These are phyloP conservation scores for Pleurotus sapidus DNA, from an alignment of 768 basidiomycete species.

Conservation along the genomic window DNA sequence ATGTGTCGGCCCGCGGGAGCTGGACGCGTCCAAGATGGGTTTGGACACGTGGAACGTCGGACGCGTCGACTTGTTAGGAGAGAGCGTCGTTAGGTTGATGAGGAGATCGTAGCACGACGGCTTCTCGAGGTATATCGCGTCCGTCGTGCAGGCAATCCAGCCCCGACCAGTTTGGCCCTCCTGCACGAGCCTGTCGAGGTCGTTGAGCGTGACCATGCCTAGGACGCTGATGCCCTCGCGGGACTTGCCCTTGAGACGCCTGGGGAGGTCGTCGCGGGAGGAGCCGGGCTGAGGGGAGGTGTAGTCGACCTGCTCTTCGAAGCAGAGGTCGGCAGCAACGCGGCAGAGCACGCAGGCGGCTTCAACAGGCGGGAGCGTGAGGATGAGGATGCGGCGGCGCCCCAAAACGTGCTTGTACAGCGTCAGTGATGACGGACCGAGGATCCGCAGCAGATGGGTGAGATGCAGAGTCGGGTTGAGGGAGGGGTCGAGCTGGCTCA, in stretches of 20 bases:
- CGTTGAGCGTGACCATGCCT: slow-evolving; percentile 77
- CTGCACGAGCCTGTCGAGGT: slow-evolving; percentile 57
- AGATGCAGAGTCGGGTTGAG: slow-evolving; percentile 66
- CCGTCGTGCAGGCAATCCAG: slow-evolving; percentile 88
- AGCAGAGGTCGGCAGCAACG: slow-evolving; percentile 55
- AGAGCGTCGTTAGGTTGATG: slow-evolving; percentile 73
- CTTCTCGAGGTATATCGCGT: slow-evolving; percentile 81
- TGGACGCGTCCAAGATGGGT: slow-evolving; percentile 27
- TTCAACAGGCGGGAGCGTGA: slow-evolving; percentile 78
- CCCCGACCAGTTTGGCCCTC: slow-evolving; percentile 62
- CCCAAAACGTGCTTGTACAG: slow-evolving; percentile 79
- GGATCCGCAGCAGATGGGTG: slow-evolving; percentile 69
- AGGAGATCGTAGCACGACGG: slow-evolving; percentile 77
- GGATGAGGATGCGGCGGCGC: slow-evolving; percentile 73
- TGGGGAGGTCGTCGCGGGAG: slow-evolving; percentile 10
- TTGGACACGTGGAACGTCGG: slow-evolving; percentile 67
- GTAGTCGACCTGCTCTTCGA: slow-evolving; percentile 36
- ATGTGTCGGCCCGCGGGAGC: slow-evolving; percentile 41
- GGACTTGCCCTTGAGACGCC: slow-evolving; percentile 34
- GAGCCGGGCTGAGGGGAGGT: slow-evolving; percentile 18
- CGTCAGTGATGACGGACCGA: slow-evolving; percentile 77
- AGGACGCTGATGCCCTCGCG: slow-evolving; percentile 62
- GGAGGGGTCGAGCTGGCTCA: slow-evolving; percentile 17
- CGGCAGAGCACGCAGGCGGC: slow-evolving; percentile 76
- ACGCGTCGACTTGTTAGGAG: slow-evolving; percentile 55